Base-by-base conservation (phyloP, 1,139 yeast species). In the Hansenula lynferdii region DNA sequence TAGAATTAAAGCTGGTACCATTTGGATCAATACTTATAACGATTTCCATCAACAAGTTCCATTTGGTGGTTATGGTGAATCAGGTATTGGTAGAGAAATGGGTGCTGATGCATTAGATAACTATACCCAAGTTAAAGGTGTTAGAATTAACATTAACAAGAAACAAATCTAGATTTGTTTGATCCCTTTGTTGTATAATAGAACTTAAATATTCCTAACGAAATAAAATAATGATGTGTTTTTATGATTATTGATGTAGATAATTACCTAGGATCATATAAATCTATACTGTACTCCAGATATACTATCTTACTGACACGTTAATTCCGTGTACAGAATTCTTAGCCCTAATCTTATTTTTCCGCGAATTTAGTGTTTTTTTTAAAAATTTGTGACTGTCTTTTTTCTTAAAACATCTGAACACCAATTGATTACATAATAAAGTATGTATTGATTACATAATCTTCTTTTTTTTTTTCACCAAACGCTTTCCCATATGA, bases 51-150 rank as follows among this genome's bases (percentile, higher is more conserved):
- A 70, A 54, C 67, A 48, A 41, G 67, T 65, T 46, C 70, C 70
- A 52, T 66, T 66, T 41, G 85, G 85, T 60, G 85, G 85, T 43
- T 77, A 67, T 64, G 77, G 78, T 52, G 73, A 75, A 61, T 75
- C 82, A 42, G 85, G 85, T 66, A 72, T 78, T 58, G 85, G 85
- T 57, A 76, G 84, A 67, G 85, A 79, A 66, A 76, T 79, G 84
- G 84, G 85, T 61, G 69, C 66, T 40, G 82, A 76, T 50, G 83
- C 81, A 34, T 69, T 78, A 58, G 80, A 77, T 53, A 77, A 76
- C 67, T 79, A 79, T 65, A 72, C 80, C 39, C 84, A 78, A 61
- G 64, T 66, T 42, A 79, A 78, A 67, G 80, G 84, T 44, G 82
- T 79, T 24, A 45, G 51, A 45, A 30, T 43, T 28, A 43, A 45